These are phyloP conservation scores for Colletotrichum horii DNA, from an alignment of 2,329 filamentous ascomycete genomes.

Conservation along the genomic window DNA sequence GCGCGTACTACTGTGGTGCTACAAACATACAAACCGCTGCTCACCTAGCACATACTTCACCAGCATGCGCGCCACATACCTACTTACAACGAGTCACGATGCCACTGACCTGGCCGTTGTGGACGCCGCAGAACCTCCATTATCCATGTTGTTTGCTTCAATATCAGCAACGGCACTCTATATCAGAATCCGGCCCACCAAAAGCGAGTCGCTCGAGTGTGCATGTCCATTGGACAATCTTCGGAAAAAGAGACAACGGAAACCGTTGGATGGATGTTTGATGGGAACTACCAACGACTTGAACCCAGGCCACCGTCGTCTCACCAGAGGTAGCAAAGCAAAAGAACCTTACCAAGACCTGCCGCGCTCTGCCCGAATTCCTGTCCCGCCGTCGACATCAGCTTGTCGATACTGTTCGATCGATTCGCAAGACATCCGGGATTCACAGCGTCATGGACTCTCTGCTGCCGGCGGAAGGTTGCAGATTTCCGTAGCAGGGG, in stretches of 20 bases:
- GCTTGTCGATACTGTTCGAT: background rate
- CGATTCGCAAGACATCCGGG: background rate
- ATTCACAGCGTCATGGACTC: background rate
- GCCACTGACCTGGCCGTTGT: background rate
- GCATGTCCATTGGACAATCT: background rate
- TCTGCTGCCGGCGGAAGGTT: background rate
- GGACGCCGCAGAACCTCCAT: background rate
- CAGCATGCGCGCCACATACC: background rate
- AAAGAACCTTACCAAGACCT: background rate
- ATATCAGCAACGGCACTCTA: background rate
- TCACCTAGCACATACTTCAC: background rate
- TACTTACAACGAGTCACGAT: background rate
- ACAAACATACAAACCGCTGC: background rate
- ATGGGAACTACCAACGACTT: background rate
- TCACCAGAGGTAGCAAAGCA: background rate
- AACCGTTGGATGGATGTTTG: background rate
- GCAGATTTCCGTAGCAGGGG: constrained; percentile 7
- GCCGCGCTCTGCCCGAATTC: background rate
- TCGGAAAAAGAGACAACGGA: background rate
- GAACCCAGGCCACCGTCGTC: background rate
- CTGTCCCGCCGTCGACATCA: background rate
- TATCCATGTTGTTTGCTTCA: constrained; percentile 12
- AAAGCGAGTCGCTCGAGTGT: background rate
- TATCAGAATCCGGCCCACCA: background rate
- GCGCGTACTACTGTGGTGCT: background rate